Evolutionary conservation across 495 filamentous ascomycete species (phyloP), one percentile per base, ranked within the genome.

Genomic region (Trichocladium uniseriatum): DNA sequence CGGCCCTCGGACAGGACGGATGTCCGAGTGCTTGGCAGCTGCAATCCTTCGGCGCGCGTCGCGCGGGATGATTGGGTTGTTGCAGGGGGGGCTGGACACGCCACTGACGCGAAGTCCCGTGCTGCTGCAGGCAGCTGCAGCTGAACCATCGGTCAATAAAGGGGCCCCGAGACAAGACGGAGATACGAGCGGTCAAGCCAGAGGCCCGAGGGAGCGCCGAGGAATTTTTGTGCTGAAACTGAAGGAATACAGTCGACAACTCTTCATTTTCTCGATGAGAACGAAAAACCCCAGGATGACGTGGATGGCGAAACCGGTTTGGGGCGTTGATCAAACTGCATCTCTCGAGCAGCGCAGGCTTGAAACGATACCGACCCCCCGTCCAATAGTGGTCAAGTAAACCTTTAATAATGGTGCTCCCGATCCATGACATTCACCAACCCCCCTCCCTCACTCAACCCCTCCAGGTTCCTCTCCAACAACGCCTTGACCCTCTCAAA

Each of bases 401-500:
- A 4, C 11, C 18, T 6, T 48, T 28, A 67, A 41, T 68, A 66
- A 34, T 63, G 55, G 22, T 66, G 48, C 39, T 51, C 52, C 49
- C 59, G 49, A 5, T 63, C 58, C 11, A 70, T 59, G 14, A 61
- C 49, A 32, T 71, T 71, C 18, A 69, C 60, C 28, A 69, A 36
- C 15, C 41, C 37, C 53, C 45, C 14, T 14, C 65, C 63, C 6
- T 58, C 36, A 11, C 45, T 50, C 43, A 65, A 14, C 22, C 45
- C 57, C 31, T 62, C 61, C 14, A 71, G 48, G 22, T 71, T 71
- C 27, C 43, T 28, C 52, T 62, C 61, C 1, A 71, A 7, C 11
- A 94, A 72, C 56, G 72, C 67, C 51, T 86, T 64, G 28, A 78
- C 72, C 3, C 87, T 69, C 34, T 74, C 63, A 9, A 70, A 65